These are phyloP conservation scores for Cenchrus fungigraminus DNA, from an alignment of 176 grass and related monocot species.

Conservation along the genomic window DNA sequence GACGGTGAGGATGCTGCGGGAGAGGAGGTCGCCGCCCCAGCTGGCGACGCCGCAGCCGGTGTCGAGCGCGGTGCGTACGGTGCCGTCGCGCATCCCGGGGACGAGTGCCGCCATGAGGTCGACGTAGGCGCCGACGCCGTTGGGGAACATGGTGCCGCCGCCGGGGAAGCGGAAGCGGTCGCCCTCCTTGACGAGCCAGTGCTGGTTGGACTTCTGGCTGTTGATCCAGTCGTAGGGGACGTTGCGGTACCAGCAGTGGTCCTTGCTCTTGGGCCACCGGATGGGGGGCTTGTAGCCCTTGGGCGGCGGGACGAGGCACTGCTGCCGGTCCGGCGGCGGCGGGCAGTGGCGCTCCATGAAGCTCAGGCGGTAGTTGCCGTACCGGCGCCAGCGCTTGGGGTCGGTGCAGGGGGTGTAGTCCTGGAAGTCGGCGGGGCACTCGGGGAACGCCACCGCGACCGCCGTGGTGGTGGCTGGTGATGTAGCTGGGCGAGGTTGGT, in stretches of 20 bases:
- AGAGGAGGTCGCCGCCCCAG: constrained; percentile 93
- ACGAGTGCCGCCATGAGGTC: constrained; percentile 68
- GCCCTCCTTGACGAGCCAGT: constrained; percentile 91
- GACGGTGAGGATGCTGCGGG: constrained; percentile 68
- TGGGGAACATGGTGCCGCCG: constrained; percentile 97
- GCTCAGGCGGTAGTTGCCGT: constrained; percentile 92
- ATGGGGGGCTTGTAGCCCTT: constrained; percentile 85
- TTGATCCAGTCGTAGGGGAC: constrained; percentile 99
- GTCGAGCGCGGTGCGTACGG: constrained; percentile 84
- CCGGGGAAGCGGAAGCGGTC: constrained; percentile 90
- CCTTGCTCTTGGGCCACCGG: constrained; percentile 96
- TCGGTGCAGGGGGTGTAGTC: constrained; percentile 98
- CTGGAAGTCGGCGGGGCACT: constrained; percentile 80
- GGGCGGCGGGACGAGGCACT: constrained; percentile 85
- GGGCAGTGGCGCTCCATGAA: constrained; percentile 98
- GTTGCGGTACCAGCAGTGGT: constrained; percentile 98
- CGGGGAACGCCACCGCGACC: constrained; percentile 50
- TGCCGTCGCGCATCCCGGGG: constrained; percentile 87
- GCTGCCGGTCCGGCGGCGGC: constrained; percentile 65
- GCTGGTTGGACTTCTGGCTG: constrained; percentile 98
- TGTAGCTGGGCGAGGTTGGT: not conserved
- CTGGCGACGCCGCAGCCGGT: constrained; percentile 95
- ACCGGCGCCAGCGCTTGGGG: constrained; percentile 80
- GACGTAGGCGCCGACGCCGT: constrained; percentile 80
- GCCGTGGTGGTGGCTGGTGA: not conserved